These are phyloP conservation scores for Entrophospora sp. DNA, from an alignment of 192 early-diverging fungal genomes.

Conservation along the genomic window DNA sequence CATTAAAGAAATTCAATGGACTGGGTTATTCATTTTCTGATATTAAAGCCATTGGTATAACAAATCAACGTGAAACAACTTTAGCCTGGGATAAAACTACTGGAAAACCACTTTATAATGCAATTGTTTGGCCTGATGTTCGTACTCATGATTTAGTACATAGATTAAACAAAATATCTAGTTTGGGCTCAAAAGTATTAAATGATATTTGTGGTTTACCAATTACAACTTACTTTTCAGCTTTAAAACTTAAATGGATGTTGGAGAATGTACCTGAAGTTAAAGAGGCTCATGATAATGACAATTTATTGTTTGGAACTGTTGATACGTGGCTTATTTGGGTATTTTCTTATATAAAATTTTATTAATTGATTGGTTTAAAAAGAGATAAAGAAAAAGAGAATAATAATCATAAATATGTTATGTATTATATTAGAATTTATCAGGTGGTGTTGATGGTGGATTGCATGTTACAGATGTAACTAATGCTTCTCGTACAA, in stretches of 20 bases:
- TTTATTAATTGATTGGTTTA: background rate
- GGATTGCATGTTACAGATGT: conserved; percentile 82
- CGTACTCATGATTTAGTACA: conserved; percentile 72
- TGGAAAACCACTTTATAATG: conserved; percentile 72
- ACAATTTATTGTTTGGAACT: conserved; percentile 74
- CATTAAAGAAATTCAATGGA: conserved; percentile 51
- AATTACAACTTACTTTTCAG: conserved; percentile 87
- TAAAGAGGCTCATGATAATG: conserved; percentile 61
- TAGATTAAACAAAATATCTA: conserved; percentile 38
- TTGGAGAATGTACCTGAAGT: conserved; percentile 72
- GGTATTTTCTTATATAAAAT: conserved; percentile 27
- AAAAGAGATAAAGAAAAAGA: background rate
- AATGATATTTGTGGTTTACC: conserved; percentile 71
- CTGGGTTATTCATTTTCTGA: conserved; percentile 46
- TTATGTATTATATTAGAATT: conserved; percentile 41
- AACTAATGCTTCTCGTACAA: conserved; percentile 89
- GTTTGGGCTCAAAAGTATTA: conserved; percentile 29
- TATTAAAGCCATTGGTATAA: conserved; percentile 75
- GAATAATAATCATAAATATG: background rate
- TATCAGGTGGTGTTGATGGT: conserved; percentile 69
- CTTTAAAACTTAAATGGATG: conserved; percentile 88
- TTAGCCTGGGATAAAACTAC: conserved; percentile 81
- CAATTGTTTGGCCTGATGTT: conserved; percentile 88
- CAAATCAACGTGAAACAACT: conserved; percentile 91
- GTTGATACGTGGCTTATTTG: conserved; percentile 94